Evolutionary conservation across 164 flowering plant species (phyloP).

Genomic region (Euptelea pleiosperma): DNA sequence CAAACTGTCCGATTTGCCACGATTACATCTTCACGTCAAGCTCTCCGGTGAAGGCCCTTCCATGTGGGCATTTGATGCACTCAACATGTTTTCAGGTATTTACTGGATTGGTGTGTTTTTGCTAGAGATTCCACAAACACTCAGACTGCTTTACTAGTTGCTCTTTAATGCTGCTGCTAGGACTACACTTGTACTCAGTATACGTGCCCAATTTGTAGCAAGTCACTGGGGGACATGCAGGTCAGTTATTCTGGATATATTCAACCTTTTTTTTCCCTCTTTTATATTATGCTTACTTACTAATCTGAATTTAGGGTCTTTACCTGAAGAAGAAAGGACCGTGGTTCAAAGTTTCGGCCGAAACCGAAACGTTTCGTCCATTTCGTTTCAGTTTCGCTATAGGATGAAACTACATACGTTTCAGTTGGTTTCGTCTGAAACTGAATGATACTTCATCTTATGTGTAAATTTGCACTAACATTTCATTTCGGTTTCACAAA

Average conservation of each 20-base stretch:
- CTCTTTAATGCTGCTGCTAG: constrained; percentile 36
- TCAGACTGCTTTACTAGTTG: constrained; percentile 5
- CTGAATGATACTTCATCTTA: no score
- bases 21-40: constrained; percentile 81
- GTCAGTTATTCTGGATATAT: constrained; percentile 35
- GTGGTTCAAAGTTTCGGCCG: no score
- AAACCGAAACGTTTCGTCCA: no score
- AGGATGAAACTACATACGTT: no score
- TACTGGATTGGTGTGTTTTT: background rate
- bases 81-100: constrained; percentile 83
- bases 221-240: constrained; percentile 95
- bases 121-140: background rate
- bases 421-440: no score
- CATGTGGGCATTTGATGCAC: constrained; percentile 97
- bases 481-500: no score
- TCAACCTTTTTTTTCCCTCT: constrained; percentile 3
- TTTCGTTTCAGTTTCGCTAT: no score
- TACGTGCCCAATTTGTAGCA: constrained; percentile 88
- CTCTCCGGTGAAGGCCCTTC: constrained; percentile 72
- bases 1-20: constrained; percentile 88
- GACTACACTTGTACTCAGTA: constrained; percentile 71
- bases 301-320: background rate
- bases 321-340: background rate
- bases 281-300: background rate
- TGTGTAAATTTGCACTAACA: no score